A percentile compares a stretch with the other conserved stretches of the same genome.
Evolutionary conservation across 768 basidiomycete species (phyloP).

Genomic region (Naematelia aurantialba): DNA sequence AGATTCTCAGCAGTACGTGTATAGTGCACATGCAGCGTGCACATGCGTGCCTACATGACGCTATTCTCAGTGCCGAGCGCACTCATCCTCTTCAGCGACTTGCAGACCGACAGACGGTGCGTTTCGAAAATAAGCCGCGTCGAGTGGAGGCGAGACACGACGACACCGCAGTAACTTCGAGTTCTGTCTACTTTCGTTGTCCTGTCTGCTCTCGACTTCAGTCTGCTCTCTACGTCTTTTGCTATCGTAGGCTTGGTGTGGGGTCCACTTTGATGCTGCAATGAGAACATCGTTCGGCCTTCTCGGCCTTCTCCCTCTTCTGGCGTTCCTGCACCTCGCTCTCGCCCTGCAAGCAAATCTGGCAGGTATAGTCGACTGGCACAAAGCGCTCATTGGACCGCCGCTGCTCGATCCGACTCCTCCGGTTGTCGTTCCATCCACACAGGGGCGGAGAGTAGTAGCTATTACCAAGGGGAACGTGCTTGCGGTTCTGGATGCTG

Average conservation of each 20-base stretch:
- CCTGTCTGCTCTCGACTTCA: too few species aligned
- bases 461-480: constrained; percentile 60
- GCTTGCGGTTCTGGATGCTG: constrained; percentile 65
- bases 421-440: constrained; percentile 29
- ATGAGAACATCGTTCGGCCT: not conserved
- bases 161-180: too few species aligned
- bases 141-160: too few species aligned
- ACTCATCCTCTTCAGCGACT: too few species aligned
- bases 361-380: constrained; percentile 69
- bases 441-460: constrained; percentile 21
- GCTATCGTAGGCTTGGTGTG: not conserved
- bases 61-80: too few species aligned
- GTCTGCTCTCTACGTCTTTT: not conserved
- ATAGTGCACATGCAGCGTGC: not conserved
- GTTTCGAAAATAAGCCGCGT: not conserved
- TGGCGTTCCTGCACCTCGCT: not conserved
- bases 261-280: not conserved
- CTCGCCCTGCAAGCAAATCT: constrained; percentile 40
- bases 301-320: constrained; percentile 6
- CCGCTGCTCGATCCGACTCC: constrained; percentile 64
- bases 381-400: constrained; percentile 70
- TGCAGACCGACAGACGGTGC: too few species aligned
- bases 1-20: not conserved
- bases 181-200: too few species aligned
- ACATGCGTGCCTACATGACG: too few species aligned